Conservation (phyloP, 257 asterid genomes). For the Solanum microdontum region DNA sequence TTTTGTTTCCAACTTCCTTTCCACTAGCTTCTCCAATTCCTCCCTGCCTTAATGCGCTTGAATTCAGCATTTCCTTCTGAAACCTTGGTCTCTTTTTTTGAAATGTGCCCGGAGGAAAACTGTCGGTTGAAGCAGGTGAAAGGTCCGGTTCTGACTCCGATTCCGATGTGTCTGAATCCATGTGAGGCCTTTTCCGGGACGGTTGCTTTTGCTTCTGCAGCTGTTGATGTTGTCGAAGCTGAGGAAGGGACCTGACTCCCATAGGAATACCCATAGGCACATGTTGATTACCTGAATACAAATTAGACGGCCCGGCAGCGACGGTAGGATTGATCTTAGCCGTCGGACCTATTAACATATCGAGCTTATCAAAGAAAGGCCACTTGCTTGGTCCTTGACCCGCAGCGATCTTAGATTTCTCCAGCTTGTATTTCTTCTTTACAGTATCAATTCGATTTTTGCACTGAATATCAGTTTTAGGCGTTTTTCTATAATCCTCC, state of each 20-base stretch:
- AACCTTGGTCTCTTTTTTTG: constrained; percentile 33
- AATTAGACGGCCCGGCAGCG: neutral
- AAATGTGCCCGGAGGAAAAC: constrained; percentile 40
- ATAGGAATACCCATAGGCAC: constrained; percentile 38
- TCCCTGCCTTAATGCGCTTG: neutral
- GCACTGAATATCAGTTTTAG: constrained; percentile 84
- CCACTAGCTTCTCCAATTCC: constrained; percentile 15
- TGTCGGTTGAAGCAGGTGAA: constrained; percentile 48
- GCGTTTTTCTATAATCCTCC: constrained; percentile 41
- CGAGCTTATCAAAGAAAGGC: constrained; percentile 55
- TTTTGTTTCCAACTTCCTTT: constrained; percentile 6
- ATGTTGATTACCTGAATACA: neutral
- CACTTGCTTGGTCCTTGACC: constrained; percentile 58
- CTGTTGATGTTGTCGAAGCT: constrained; percentile 8
- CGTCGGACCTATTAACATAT: constrained; percentile 51
- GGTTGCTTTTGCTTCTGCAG: constrained; percentile 11
- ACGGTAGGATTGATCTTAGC: constrained; percentile 14
- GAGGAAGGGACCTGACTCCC: constrained; percentile 27
- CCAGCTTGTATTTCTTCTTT: constrained; percentile 79
- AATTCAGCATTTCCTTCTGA: constrained; percentile 7
- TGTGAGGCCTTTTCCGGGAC: constrained; percentile 21
- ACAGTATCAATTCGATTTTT: constrained; percentile 89
- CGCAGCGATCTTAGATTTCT: constrained; percentile 66
- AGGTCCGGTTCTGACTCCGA: constrained; percentile 48
- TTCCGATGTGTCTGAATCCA: constrained; percentile 31